Percentiles rank a stretch among this genome's conserved stretches.
These are phyloP conservation scores for Teunomyces aglyptinius DNA, from an alignment of 805 yeast genomes.

Conservation along the genomic window DNA sequence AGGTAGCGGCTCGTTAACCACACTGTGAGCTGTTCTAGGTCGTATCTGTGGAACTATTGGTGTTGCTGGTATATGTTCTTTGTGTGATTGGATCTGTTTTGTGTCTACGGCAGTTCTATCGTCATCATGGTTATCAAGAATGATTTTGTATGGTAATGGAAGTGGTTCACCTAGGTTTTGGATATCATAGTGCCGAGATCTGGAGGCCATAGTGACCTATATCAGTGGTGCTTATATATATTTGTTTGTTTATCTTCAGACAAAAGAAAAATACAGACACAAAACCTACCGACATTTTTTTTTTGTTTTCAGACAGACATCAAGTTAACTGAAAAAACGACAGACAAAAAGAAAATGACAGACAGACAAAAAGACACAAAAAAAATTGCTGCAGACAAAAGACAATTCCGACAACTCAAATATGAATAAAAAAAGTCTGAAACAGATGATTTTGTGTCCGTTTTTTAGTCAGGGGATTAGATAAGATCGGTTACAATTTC, in stretches of 20 bases:
- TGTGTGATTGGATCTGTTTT: conserved; percentile 6
- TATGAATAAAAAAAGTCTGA: too few relatives aligned
- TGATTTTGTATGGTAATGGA: conserved; percentile 32
- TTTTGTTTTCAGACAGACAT: background rate
- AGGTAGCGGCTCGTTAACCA: background rate
- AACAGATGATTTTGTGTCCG: too few relatives aligned
- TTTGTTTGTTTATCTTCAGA: conserved; percentile 1
- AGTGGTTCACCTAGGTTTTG: conserved; percentile 32
- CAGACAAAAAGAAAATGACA: background rate
- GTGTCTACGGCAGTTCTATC: conserved; percentile 10
- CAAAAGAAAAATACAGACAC: conserved; percentile 1
- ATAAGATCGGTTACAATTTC: too few relatives aligned
- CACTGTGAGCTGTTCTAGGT: conserved; percentile 1
- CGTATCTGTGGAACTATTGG: background rate
- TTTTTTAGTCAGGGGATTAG: too few relatives aligned
- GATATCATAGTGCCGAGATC: conserved; percentile 10
- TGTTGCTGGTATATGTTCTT: background rate
- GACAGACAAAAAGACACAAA: background rate
- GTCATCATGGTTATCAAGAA: conserved; percentile 3
- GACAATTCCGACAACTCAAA: too few relatives aligned
- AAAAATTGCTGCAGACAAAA: background rate
- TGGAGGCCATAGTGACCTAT: conserved; percentile 1
- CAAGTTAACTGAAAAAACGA: background rate
- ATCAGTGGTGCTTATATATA: conserved; percentile 4
- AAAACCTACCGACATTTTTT: background rate